phyloP scores from a whole-genome alignment of 2,329 filamentous ascomycete species.

The Tympanopsis confertula region DNA sequence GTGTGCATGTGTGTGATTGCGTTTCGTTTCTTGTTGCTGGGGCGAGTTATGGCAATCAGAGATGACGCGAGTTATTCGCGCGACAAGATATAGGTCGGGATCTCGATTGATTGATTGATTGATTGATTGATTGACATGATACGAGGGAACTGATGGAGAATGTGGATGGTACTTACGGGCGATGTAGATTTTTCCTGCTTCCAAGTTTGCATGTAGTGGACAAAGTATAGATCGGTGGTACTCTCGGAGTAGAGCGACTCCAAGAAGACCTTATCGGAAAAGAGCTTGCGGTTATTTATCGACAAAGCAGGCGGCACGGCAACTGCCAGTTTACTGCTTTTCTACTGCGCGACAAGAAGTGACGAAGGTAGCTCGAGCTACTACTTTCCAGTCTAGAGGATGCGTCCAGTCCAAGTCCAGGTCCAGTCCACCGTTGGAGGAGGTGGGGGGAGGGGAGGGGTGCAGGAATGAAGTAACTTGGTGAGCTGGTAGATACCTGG shows the following conservation, averaged over 20 bases:
- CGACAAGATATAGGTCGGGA: no score
- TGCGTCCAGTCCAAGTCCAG: no score
- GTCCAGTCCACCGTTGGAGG: no score
- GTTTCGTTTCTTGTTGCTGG: background rate
- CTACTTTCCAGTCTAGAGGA: background rate
- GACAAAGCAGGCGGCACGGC: no score
- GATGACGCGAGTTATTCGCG: background rate
- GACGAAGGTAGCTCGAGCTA: background rate
- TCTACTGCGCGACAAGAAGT: background rate
- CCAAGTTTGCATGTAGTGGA: constrained; percentile 5
- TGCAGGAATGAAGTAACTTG: no score
- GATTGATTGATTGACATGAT: no score
- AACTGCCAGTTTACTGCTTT: background rate
- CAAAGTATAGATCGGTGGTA: constrained; percentile 7
- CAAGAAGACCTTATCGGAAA: no score
- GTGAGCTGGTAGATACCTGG: no score
- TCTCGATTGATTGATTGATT: no score
- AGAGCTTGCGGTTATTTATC: no score
- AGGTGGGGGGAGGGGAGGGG: no score
- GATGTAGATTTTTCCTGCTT: constrained; percentile 14
- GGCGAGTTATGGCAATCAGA: background rate
- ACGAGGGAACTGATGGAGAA: constrained; percentile 8
- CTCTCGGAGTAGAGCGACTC: background rate
- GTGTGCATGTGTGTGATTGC: no score
- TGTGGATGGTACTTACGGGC: constrained; percentile 20